A percentile compares a stretch with the other conserved stretches of the same genome.
Conservation (phyloP, 345 rosid species). For the Capsella bursapastoris region DNA sequence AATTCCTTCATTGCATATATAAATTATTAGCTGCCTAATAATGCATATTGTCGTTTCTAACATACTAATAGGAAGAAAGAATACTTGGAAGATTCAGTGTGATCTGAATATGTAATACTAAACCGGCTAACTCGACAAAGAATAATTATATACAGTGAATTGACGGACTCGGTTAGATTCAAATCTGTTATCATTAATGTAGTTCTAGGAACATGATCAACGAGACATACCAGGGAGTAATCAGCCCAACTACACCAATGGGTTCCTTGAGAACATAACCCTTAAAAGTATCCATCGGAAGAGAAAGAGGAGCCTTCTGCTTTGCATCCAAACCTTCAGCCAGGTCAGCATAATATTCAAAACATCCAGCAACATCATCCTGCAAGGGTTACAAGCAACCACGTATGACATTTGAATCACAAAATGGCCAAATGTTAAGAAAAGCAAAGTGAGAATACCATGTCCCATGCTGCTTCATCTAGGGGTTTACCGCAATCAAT, state of each 20-base stretch:
- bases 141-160: background rate
- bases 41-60: background rate
- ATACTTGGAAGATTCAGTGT: conserved; percentile 6
- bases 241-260: conserved; percentile 91
- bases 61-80: conserved; percentile 4
- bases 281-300: conserved; percentile 87
- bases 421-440: background rate
- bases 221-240: conserved; percentile 85
- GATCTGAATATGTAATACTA: conserved; percentile 2
- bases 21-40: conserved; percentile 27
- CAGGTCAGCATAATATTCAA: conserved; percentile 92
- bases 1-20: conserved; percentile 70
- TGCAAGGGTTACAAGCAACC: conserved; percentile 48
- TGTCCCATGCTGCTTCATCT: conserved; percentile 93
- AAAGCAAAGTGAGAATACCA: conserved; percentile 52
- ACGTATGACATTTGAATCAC: conserved; percentile 28
- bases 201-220: conserved; percentile 9
- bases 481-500: conserved; percentile 92
- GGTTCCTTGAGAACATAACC: conserved; percentile 81
- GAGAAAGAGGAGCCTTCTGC: conserved; percentile 82
- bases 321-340: conserved; percentile 95
- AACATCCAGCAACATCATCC: conserved; percentile 99
- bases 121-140: conserved; percentile 5
- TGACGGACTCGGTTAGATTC: conserved; percentile 2
- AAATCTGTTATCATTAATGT: conserved; percentile 14